Percentiles rank a stretch among this genome's conserved stretches.
These are phyloP conservation scores for Globisporangium rhizosaccharum DNA, from an alignment of 352 stramenopile genomes.

Conservation along the genomic window DNA sequence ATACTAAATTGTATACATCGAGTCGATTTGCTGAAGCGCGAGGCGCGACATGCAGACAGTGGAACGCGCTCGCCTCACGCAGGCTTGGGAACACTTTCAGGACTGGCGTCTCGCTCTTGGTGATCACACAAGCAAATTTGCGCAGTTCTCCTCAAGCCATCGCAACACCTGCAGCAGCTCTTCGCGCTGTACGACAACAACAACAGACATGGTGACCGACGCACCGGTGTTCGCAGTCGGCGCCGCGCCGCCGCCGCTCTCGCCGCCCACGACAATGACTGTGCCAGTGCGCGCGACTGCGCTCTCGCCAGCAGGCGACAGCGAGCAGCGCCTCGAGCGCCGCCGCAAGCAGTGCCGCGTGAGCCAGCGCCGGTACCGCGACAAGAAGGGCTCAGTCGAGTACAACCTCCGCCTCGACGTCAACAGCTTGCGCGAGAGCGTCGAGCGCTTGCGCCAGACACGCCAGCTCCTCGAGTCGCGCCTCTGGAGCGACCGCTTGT, in stretches of 20 bases:
- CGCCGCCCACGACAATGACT: background rate
- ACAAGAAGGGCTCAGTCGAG: slow-evolving; percentile 57
- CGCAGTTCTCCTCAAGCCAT: no score
- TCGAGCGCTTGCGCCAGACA: slow-evolving; percentile 42
- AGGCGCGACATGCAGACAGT: no score
- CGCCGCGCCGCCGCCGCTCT: background rate
- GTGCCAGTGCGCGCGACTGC: background rate
- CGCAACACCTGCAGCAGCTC: no score
- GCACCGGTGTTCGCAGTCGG: background rate
- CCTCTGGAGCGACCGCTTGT: slow-evolving; percentile 32
- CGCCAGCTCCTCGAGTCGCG: slow-evolving; percentile 41
- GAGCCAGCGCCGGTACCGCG: slow-evolving; percentile 64
- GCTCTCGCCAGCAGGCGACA: slow-evolving; percentile 3
- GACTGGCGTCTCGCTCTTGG: no score
- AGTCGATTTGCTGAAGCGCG: no score
- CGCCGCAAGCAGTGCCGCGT: slow-evolving; percentile 55
- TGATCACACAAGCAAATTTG: no score
- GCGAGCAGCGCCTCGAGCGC: slow-evolving; percentile 27
- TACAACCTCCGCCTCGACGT: slow-evolving; percentile 68
- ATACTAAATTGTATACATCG: no score
- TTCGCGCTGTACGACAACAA: no score
- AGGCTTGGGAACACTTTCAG: no score
- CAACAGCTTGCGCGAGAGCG: slow-evolving; percentile 47
- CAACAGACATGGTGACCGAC: no score
- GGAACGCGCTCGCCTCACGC: no score